These are phyloP conservation scores for Pezicula rhizophila DNA, from an alignment of 2,329 filamentous ascomycete species.

Conservation along the genomic window DNA sequence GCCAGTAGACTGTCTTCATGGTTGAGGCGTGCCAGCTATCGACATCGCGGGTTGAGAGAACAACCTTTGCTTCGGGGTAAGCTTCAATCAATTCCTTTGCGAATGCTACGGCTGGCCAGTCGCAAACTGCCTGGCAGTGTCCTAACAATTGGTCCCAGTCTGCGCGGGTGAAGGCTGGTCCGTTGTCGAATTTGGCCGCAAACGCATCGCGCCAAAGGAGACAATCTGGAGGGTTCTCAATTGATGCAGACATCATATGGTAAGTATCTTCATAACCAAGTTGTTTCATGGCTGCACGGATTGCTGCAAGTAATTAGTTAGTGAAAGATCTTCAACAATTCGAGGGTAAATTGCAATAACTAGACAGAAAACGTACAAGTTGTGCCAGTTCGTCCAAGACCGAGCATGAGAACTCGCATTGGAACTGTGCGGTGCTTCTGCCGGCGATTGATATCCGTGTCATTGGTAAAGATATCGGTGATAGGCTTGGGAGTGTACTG, in stretches of 20 bases:
- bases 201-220: slow-evolving; percentile 68
- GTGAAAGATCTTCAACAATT: background rate
- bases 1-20: slow-evolving; percentile 64
- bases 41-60: slow-evolving; percentile 61
- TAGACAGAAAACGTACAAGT: slow-evolving; percentile 43
- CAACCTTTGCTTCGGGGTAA: slow-evolving; percentile 67
- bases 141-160: slow-evolving; percentile 66
- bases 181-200: slow-evolving; percentile 54
- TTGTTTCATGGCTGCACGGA: slow-evolving; percentile 58
- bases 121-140: slow-evolving; percentile 61
- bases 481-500: slow-evolving; percentile 34
- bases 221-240: slow-evolving; percentile 62
- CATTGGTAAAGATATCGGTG: slow-evolving; percentile 55
- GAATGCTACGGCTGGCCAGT: slow-evolving; percentile 64
- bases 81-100: slow-evolving; percentile 64
- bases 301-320: slow-evolving; percentile 35
- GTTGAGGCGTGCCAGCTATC: slow-evolving; percentile 50
- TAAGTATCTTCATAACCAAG: slow-evolving; percentile 65
- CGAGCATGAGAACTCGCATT: slow-evolving; percentile 66
- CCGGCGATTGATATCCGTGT: slow-evolving; percentile 61
- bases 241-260: slow-evolving; percentile 67
- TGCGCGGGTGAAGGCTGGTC: slow-evolving; percentile 53
- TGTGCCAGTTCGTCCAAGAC: slow-evolving; percentile 64
- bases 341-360: background rate
- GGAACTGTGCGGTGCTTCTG: slow-evolving; percentile 60